Base-by-base conservation (phyloP, 1,139 yeast genomes). In the Meyerozyma athensensis region DNA sequence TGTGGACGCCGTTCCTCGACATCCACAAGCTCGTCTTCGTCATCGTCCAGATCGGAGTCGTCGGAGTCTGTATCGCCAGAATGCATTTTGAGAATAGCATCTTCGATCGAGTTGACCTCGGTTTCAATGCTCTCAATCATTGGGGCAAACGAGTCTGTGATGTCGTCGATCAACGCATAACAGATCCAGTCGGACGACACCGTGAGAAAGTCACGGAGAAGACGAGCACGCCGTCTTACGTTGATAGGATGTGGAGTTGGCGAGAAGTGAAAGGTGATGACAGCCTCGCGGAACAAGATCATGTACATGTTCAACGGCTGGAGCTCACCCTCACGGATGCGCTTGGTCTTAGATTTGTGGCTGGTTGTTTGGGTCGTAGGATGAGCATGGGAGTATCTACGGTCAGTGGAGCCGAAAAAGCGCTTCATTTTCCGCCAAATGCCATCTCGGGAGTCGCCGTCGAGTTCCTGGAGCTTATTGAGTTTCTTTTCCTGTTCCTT, bases 131-230 rank as follows among this genome's bases (percentile, higher is more conserved):
- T 79, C 43, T 86, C 95, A 47, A 92, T 90, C 81, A 92, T 80
- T 1, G 98, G 98, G 0, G 95, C 97, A 69, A 87, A 92, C 0
- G 95, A 94, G 67, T 92, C 98, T 1, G 97, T 90, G 45, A 92
- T 87, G 58, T 92, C 97, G 65, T 92, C 98, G 53, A 92, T 89
- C 46, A 92, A 68, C 0, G 98, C 98, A 63, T 92, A 92, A 3
- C 96, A 92, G 36, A 92, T 83, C 98, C 98, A 92, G 59, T 92
- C 98, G 0, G 97, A 80, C 1, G 94, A 79, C 4, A 92, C 96
- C 2, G 86, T 86, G 44, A 92, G 69, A 53, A 90, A 92, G 56
- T 92, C 98, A 45, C 84, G 75, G 45, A 92, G 71, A 45, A 92
- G 67, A 40, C 98, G 71, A 0, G 95, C 95, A 53, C 98, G 78